These are phyloP conservation scores for Porcisia hertigi DNA, from an alignment of 208 protist genomes.

Conservation along the genomic window DNA sequence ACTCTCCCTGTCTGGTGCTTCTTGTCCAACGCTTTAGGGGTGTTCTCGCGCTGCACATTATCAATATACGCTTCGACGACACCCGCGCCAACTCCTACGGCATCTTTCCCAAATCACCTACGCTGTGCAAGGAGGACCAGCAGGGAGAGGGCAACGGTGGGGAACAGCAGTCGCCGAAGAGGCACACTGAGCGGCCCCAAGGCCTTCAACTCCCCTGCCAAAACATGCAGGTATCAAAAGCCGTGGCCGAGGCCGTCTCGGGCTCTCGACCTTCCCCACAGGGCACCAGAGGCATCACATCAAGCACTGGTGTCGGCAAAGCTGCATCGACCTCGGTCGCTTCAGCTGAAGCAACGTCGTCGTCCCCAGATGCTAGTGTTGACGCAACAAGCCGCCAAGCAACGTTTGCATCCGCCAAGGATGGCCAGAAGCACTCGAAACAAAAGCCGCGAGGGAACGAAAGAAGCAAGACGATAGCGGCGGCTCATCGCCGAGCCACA, in stretches of 20 bases:
- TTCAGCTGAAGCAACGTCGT: not conserved
- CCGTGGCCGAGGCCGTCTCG: not conserved
- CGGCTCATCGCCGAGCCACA: not conserved
- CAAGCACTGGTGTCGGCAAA: not conserved
- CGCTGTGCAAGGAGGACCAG: not conserved
- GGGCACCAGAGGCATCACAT: not conserved
- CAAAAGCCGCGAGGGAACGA: no score
- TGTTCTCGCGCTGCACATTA: conserved; percentile 6
- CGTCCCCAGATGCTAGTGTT: not conserved
- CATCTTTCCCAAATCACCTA: no score
- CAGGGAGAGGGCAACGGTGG: not conserved
- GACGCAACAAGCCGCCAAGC: not conserved
- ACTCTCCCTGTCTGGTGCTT: conserved; percentile 3
- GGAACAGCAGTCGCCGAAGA: not conserved
- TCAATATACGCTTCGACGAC: not conserved
- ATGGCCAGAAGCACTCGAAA: not conserved
- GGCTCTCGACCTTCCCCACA: not conserved
- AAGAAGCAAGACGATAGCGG: not conserved
- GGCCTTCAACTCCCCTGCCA: not conserved
- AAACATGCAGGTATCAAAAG: not conserved
- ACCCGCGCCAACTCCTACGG: not conserved
- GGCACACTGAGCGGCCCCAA: not conserved
- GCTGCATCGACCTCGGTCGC: not conserved
- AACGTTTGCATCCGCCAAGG: not conserved
- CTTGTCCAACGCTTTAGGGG: not conserved